Evolutionary conservation across 2,329 filamentous ascomycete genomes (phyloP).

Genomic region (Truncatella angustata): DNA sequence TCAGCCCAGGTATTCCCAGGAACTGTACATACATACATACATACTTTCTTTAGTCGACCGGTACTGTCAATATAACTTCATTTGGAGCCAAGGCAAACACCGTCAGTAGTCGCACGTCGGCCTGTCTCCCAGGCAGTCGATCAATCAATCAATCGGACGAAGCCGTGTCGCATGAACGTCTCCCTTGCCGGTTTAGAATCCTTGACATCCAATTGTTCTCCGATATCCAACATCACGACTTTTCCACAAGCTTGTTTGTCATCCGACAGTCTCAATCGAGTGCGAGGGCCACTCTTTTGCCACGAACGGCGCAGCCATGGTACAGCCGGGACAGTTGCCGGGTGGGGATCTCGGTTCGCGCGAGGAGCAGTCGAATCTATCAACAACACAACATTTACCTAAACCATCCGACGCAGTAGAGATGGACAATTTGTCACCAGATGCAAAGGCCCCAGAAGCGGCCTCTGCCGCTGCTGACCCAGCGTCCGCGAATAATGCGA

Average conservation of each 20-base stretch:
- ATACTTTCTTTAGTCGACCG: background rate
- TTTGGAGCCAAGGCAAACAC: no score
- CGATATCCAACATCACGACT: background rate
- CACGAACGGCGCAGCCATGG: slow-evolving; percentile 2
- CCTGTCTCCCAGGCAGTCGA: no score
- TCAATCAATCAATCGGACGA: slow-evolving; percentile 7
- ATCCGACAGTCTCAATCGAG: background rate
- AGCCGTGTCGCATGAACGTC: background rate
- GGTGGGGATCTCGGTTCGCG: slow-evolving; percentile 9
- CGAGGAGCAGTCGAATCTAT: background rate
- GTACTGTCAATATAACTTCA: no score
- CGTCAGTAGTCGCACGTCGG: background rate
- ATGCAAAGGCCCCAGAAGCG: background rate
- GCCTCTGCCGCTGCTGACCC: background rate
- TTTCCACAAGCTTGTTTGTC: background rate
- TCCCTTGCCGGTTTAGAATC: no score
- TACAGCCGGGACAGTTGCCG: slow-evolving; percentile 6
- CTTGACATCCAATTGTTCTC: background rate
- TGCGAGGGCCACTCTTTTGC: background rate
- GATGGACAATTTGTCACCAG: slow-evolving; percentile 8
- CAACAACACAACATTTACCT: slow-evolving; percentile 3
- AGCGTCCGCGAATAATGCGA: background rate
- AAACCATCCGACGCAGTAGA: slow-evolving; percentile 5
- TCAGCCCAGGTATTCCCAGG: background rate
- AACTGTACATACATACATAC: background rate